Base-by-base conservation (phyloP, 768 basidiomycete species). In the Lyophyllum decastes region DNA sequence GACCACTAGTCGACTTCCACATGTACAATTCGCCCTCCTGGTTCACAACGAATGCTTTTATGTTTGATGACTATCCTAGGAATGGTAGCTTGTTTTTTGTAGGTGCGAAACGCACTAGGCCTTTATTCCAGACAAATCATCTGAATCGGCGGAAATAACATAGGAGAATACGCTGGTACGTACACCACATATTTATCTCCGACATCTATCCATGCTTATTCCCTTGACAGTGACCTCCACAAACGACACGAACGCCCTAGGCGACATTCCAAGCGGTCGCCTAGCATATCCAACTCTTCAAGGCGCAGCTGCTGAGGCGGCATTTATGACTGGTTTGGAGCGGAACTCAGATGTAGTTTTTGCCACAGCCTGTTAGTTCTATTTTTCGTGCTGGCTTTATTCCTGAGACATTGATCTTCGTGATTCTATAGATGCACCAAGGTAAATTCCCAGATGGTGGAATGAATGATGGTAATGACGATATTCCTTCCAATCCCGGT, bases 251-350 rank as follows among this genome's bases (percentile, higher is more conserved):
- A 68, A 73, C 52, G 54, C 58, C 27, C 62, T 72, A 6, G 71
- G 71, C 0, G 64, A 69, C 60, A 54, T 72, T 56, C 66, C 68
- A 7, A 59, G 58, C 40, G 54, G 57, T n/a, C 68, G 73, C 4
- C 51, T 75, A 16, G 63, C 69, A 9, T 73, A 70, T 54, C 72
- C 73, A 4, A 71, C 71, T 7, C 63, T 73, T 41, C 60, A 72
- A 52, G 80, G 80, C 22, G 67, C 82, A 21, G 71, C 64, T 16
- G 81, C 77, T 9, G 85, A 86, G 63, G 85, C 84, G 3, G 82
- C 81, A 2, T 86, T 81, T 60, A 85, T 85, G 84, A 85, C 83
- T 1, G 84, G 85, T 4, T 64, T 85, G 49, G 84, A 87, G 64
- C 62, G 75, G 27, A 85, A 86, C 58, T 76, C 78, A 2, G 84